Evolutionary conservation across 108 stramenopile genomes (phyloP), one percentile per base, ranked within the genome.

Genomic region (Aurantiochytrium sp.): DNA sequence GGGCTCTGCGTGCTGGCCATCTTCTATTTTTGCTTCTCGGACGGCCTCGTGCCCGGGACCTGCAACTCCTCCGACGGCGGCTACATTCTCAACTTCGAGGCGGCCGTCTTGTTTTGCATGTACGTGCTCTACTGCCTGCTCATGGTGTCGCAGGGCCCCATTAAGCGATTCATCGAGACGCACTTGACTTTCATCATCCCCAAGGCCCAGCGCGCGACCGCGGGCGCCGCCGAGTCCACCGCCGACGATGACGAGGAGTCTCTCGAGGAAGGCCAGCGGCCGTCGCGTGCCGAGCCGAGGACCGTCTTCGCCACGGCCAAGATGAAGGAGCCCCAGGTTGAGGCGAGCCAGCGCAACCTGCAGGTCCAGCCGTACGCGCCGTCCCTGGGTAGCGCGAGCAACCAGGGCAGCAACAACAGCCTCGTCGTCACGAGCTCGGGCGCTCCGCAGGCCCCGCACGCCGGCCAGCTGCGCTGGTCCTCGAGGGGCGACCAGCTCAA

Each of bases 101-200:
- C 95, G 1, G 34, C 90, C 37, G 89, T 97, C 45, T 88, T 96
- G 86, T 92, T 96, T 88, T 55, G 55, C 27, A 89, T 95, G 91
- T 97, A 97, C 89, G 12, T 95, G 37, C 94, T 91, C 12, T 97
- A 97, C 90, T 90, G 91, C 69, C 5, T 94, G 59, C 55, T 96
- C 81, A 96, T 96, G 96, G 91, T 87, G 89, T 87, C 92, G 45
- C 94, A 95, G 59, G 19, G 15, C 22, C 59, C 59, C 59, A 65
- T 65, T 19, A 65, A 65, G 59, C 15, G 15, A 8, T 65, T 65
- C 19, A 65, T 65, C 59, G 59, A 65, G 59, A 65, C 8, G 32
- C 59, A 65, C 59, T 24, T 65, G 32, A 1, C 59, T 19, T 34
- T 34, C 0, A 65, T 65, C 32, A 27, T 65, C 22, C 59, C 59